Conservation (phyloP, 192 early-diverging fungal species). For the Coemansia umbellata region DNA sequence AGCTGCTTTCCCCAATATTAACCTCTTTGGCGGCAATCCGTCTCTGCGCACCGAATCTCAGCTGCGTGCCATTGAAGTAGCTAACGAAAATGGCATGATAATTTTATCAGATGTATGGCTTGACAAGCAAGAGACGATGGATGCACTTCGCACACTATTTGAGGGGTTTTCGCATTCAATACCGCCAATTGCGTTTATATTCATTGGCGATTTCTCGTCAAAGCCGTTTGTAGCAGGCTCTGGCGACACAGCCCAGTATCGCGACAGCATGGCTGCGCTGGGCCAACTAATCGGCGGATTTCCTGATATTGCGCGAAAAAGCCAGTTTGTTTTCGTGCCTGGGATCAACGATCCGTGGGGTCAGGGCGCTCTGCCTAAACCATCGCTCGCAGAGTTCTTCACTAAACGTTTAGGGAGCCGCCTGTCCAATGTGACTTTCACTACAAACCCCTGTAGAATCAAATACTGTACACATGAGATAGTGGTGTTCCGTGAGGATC, state of each 20-base stretch:
- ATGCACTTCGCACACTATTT: slow-evolving; percentile 68
- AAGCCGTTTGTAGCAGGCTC: slow-evolving; percentile 64
- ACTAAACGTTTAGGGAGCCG: slow-evolving; percentile 58
- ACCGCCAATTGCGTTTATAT: slow-evolving; percentile 78
- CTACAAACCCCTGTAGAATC: slow-evolving; percentile 86
- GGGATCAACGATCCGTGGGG: slow-evolving; percentile 83
- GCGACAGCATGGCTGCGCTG: slow-evolving; percentile 37
- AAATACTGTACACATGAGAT: slow-evolving; percentile 90
- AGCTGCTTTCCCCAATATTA: slow-evolving; percentile 30
- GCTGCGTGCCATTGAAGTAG: slow-evolving; percentile 56
- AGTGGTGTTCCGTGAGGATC: slow-evolving; percentile 83
- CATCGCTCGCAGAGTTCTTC: slow-evolving; percentile 70
- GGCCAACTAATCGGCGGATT: slow-evolving; percentile 41
- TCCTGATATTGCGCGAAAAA: slow-evolving; percentile 29
- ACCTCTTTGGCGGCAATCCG: slow-evolving; percentile 45
- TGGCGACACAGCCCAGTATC: slow-evolving; percentile 60
- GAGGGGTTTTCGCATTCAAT: slow-evolving; percentile 64
- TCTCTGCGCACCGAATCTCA: slow-evolving; percentile 30
- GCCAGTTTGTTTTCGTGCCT: slow-evolving; percentile 86
- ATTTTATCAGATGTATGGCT: slow-evolving; percentile 85
- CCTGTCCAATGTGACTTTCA: slow-evolving; percentile 60
- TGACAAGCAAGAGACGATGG: slow-evolving; percentile 75
- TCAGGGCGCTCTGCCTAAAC: slow-evolving; percentile 65
- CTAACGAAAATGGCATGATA: slow-evolving; percentile 62
- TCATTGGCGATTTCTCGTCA: slow-evolving; percentile 85